Percentiles rank a stretch among this genome's conserved stretches.
Evolutionary conservation across 768 basidiomycete genomes (phyloP).

Genomic region (Trametopsis cervina): DNA sequence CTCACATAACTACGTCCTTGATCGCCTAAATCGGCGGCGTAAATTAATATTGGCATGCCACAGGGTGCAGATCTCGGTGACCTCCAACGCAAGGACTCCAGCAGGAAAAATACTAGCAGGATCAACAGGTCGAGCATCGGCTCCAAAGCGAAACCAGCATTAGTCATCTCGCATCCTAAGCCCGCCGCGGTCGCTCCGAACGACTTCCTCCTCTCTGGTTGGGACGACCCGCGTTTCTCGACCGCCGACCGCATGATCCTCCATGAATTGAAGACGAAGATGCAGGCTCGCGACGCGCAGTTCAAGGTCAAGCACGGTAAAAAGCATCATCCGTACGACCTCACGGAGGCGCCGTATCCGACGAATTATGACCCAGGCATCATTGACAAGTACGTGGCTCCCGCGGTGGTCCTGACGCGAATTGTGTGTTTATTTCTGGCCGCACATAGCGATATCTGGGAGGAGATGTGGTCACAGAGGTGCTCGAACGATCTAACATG

Average conservation of each 20-base stretch:
- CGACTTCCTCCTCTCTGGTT: no score
- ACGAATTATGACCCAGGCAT: constrained; percentile 56
- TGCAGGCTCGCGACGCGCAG: constrained; percentile 46
- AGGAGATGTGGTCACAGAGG: constrained; percentile 39
- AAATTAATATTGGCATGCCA: no score
- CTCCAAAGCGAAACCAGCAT: not conserved
- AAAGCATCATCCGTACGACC: constrained; percentile 48
- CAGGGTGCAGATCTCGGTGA: no score
- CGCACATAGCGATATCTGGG: constrained; percentile 57
- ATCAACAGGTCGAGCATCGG: no score
- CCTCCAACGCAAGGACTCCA: no score
- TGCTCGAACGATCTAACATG: constrained; percentile 50
- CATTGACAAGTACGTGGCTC: constrained; percentile 54
- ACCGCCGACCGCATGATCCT: constrained; percentile 58
- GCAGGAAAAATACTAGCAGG: no score
- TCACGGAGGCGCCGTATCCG: constrained; percentile 58
- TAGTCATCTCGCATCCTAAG: not conserved
- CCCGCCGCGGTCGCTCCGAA: constrained; percentile 5
- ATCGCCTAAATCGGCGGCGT: no score
- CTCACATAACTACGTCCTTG: no score
- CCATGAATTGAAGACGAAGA: constrained; percentile 45
- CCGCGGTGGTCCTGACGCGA: constrained; percentile 2
- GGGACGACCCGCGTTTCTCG: constrained; percentile 37
- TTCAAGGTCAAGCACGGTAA: constrained; percentile 44
- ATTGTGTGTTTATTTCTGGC: constrained; percentile 2